Evolutionary conservation across 805 yeast species (phyloP), one percentile per base, ranked within the genome.

Genomic region (Myxozyma nipponensis): DNA sequence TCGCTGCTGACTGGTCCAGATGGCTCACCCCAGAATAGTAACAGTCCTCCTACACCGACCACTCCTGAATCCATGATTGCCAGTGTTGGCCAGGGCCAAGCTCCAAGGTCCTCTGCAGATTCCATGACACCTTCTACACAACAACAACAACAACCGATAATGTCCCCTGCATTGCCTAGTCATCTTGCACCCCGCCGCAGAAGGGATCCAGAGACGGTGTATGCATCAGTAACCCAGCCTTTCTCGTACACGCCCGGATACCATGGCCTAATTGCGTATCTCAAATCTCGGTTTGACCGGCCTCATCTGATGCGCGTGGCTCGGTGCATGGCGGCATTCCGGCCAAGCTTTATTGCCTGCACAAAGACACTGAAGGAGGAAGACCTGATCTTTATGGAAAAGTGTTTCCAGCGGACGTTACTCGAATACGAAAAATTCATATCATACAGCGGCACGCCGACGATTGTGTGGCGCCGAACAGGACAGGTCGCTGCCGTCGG

Each of bases 401-500:
- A 91, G 70, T 86, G 96, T 61, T 91, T 90, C 70, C 98, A 91
- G 67, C 72, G 98, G 40, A 89, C 98, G 0, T 71, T 91, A 34
- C 70, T 91, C 39, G 96, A 95, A 54, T 91, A 89, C 66, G 90
- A 88, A 53, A 85, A 83, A 66, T 86, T 86, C 65, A 84, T 93
- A 36, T 76, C 81, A 21, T 81, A 85, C 19, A 81, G 88, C 30
- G 97, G 97, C 0, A 91, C 97, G 0, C 98, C 98, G 1, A 89
- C 96, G 0, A 78, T 91, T 21, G 91, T 89, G 2, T 91, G 98
- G 98, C 74, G 98, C 58, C 76, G 98, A 46, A 89, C 96, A 1
- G 96, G 96, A 6, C 96, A 91, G 66, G 85, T 91, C 10, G 93
- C 96, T 0, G 91, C 90, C 53, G 95, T 90, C 2, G 95, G 95